Base-by-base conservation (phyloP, 257 asterid genomes). In the Misopates orontium region DNA sequence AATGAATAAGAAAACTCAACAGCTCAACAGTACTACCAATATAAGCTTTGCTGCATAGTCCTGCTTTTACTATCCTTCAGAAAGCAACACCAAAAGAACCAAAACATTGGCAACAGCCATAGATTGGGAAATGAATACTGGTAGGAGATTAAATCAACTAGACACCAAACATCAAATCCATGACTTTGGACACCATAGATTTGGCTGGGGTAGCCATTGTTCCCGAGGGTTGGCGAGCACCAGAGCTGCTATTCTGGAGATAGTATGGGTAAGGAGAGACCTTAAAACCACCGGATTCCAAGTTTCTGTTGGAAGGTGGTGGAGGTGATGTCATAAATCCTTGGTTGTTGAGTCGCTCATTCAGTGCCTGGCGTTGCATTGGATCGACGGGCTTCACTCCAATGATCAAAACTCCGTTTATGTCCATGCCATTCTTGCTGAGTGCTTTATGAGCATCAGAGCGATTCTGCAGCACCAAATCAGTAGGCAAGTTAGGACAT, bases 321-420 rank as follows among this genome's bases (percentile, higher is more conserved):
- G 87, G 95, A 0, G 88, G 92, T 32, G 85, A 69, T 64, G 97
- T 78, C 88, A 88, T 77, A 65, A 94, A 88, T 50, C 97, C 99
- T 71, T 82, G 90, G 64, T 82, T 72, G 79, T 76, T 87, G 58
- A 87, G 81, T 77, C 87, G 83, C 68, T 88, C 95, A 22, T 86
- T 81, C 52, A 94, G 82, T 14, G 80, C 84, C 39, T 80, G 91
- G 1, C 88, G 84, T 75, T 90, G 97, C 80, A 84, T 79, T 8
- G 89, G 96, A 74, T 94, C 98, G 54, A 85, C 91, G 6, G 79
- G 88, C 78, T 94, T 94, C 75, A 90, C 99, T 55, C 99, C 99
- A 8, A 94, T 75, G 53, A 94, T 90, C 48, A 94, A 95, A 62
- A 85, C 95, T 56, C 96, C 98, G 39, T 94, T 90, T 73, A 94